Base-by-base conservation (phyloP, 331 rosid genomes). In the Quercus phellos region DNA sequence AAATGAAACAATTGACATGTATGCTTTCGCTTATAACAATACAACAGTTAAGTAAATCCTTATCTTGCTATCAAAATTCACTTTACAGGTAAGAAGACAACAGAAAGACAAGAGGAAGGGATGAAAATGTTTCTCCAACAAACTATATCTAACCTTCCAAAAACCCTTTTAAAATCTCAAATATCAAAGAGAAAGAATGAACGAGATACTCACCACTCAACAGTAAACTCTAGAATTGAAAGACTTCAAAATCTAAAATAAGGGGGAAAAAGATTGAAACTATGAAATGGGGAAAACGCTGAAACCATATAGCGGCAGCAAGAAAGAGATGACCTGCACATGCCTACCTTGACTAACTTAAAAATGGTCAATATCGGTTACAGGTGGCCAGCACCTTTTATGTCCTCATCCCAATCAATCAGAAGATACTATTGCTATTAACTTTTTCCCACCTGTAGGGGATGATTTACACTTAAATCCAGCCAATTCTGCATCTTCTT, bases 81-180 rank as follows among this genome's bases (percentile, higher is more conserved):
- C 99, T 94, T 89, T 94, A 92, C 99, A 94, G 85, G 89, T 90
- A 92, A 84, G 91, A 92, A 86, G 91, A 69, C 80, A 78, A 78
- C 82, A 51, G 77, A 81, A 78, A 77, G 87, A 81, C 88, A 55
- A 84, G 78, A 58, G 71, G 51, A 74, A 74, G 76, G 75, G 79
- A 72, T 61, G 86, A 84, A 79, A 85, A 85, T 88, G 80, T 75
- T 82, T 81, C 89, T 89, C 89, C 87, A 85, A 83, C 95, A 83
- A 91, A 89, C 97, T 87, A 89, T 84, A 86, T 81, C 86, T 88
- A 72, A 84, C 90, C 92, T 86, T 82, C 89, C 91, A 87, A 74
- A 86, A 81, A 86, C 46, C 92, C 88, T 81, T 82, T 79, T 75
- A 68, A 80, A 79, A 89, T 84, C 88, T 80, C 90, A 81, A 81